Conservation (phyloP, 1,284 basidiomycete species). For the Peniophora sp. region DNA sequence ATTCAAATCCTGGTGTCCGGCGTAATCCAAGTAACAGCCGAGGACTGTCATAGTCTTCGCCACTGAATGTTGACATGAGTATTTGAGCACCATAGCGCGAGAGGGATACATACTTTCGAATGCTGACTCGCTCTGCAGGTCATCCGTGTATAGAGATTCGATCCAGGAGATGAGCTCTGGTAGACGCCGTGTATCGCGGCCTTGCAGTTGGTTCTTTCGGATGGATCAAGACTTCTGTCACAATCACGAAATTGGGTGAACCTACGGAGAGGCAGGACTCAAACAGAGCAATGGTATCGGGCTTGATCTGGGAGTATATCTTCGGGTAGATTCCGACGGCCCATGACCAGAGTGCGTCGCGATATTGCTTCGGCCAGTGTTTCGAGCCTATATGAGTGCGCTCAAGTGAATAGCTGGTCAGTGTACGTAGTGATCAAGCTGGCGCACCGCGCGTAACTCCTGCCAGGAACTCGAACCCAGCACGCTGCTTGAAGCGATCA, state of each 20-base stretch:
- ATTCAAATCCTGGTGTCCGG: conserved; percentile 58
- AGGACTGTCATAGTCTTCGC: conserved; percentile 60
- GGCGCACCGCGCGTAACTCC: conserved; percentile 70
- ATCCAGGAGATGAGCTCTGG: conserved; percentile 78
- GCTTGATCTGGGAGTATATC: conserved; percentile 75
- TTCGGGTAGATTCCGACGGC: conserved; percentile 58
- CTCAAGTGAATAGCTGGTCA: too few relatives aligned
- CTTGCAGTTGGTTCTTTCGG: conserved; percentile 51
- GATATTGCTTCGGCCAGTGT: conserved; percentile 73
- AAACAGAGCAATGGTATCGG: conserved; percentile 77
- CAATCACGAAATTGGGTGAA: not conserved
- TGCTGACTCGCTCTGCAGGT: conserved; percentile 75
- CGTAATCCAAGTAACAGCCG: conserved; percentile 49
- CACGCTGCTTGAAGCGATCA: conserved; percentile 90
- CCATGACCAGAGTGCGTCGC: conserved; percentile 77
- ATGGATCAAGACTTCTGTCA: too few relatives aligned
- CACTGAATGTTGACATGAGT: conserved; percentile 33
- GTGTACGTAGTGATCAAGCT: too few relatives aligned
- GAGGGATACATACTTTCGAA: conserved; percentile 51
- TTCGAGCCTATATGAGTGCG: conserved; percentile 57
- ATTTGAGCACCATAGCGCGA: conserved; percentile 3
- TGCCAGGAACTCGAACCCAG: conserved; percentile 80
- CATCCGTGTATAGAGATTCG: conserved; percentile 56
- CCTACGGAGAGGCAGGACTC: conserved; percentile 56
- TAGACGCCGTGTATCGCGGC: conserved; percentile 84